Evolutionary conservation across 768 basidiomycete species (phyloP).

Genomic region (Trametes punicea): DNA sequence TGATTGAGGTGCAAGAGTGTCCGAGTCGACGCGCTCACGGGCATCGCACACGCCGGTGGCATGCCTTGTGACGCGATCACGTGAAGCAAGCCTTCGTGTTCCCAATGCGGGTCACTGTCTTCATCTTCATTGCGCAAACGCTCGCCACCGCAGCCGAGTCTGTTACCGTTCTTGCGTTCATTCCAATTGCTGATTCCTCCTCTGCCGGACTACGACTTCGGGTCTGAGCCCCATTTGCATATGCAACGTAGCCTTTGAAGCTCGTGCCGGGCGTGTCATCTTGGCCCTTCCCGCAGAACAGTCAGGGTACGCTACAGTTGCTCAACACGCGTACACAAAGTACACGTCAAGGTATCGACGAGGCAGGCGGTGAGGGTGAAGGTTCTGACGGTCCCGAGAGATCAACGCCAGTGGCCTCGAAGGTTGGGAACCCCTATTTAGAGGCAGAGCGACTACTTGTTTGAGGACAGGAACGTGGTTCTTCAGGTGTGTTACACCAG

Average conservation of each 20-base stretch:
- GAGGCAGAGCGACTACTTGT: slow-evolving; percentile 17
- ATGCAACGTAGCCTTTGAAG: too few species aligned
- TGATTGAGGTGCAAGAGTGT: background rate
- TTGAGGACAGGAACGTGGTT: slow-evolving; percentile 19
- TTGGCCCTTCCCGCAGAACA: background rate
- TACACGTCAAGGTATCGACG: too few species aligned
- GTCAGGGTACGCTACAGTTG: background rate
- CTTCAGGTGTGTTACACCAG: slow-evolving; percentile 4
- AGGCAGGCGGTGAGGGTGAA: background rate
- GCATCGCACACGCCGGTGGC: background rate
- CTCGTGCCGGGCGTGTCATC: background rate
- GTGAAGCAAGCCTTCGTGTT: slow-evolving; percentile 10
- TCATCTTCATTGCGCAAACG: background rate
- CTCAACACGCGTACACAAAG: too few species aligned
- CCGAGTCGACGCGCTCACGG: background rate
- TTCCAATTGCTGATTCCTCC: too few species aligned
- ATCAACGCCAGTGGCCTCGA: background rate
- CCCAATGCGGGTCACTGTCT: background rate
- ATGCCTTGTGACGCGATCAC: slow-evolving; percentile 10
- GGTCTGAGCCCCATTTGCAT: too few species aligned
- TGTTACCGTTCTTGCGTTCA: background rate
- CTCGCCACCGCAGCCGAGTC: slow-evolving; percentile 1
- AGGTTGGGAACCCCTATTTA: background rate
- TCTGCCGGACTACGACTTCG: too few species aligned
- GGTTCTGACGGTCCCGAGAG: background rate